These are phyloP conservation scores for Scleroderma citrinum DNA, from an alignment of 768 basidiomycete genomes.

Conservation along the genomic window DNA sequence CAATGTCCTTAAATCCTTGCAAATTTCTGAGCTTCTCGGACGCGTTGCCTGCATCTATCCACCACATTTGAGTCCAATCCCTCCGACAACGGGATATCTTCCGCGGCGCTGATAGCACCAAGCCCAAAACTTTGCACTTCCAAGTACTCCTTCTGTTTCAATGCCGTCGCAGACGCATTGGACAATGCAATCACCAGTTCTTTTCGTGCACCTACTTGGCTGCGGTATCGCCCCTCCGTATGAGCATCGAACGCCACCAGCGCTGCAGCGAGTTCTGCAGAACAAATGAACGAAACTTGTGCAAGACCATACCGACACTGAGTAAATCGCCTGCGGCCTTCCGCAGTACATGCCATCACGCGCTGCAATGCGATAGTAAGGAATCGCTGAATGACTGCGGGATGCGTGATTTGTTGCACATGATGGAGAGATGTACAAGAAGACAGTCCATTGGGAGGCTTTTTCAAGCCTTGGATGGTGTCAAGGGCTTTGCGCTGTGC, in stretches of 20 bases:
- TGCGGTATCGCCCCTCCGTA: slow-evolving; percentile 19
- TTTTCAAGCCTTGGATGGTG: slow-evolving; percentile 11
- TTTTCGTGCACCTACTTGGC: slow-evolving; percentile 18
- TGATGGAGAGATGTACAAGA: slow-evolving; percentile 13
- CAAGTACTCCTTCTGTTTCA: slow-evolving; percentile 14
- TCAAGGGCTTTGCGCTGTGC: slow-evolving; percentile 23
- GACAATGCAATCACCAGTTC: slow-evolving; percentile 29
- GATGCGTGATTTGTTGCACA: slow-evolving; percentile 23
- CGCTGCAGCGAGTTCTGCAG: slow-evolving; percentile 30
- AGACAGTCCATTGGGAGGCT: too few species aligned
- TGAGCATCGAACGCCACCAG: slow-evolving; percentile 27
- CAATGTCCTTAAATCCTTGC: too few species aligned
- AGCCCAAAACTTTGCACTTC: slow-evolving; percentile 22
- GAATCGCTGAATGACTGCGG: slow-evolving; percentile 17
- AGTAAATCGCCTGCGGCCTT: slow-evolving; percentile 17
- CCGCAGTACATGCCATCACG: slow-evolving; percentile 12
- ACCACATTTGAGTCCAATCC: slow-evolving; percentile 12
- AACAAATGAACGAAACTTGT: slow-evolving; percentile 16
- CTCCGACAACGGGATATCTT: slow-evolving; percentile 12
- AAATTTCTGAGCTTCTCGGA: too few species aligned
- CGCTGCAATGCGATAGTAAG: slow-evolving; percentile 18
- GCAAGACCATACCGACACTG: slow-evolving; percentile 17
- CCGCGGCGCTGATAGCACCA: slow-evolving; percentile 17
- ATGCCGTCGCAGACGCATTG: slow-evolving; percentile 34
- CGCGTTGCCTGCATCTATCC: too few species aligned